phyloP scores from a whole-genome alignment of 768 basidiomycete genomes.

The Naganishia vaughanmartiniae region DNA sequence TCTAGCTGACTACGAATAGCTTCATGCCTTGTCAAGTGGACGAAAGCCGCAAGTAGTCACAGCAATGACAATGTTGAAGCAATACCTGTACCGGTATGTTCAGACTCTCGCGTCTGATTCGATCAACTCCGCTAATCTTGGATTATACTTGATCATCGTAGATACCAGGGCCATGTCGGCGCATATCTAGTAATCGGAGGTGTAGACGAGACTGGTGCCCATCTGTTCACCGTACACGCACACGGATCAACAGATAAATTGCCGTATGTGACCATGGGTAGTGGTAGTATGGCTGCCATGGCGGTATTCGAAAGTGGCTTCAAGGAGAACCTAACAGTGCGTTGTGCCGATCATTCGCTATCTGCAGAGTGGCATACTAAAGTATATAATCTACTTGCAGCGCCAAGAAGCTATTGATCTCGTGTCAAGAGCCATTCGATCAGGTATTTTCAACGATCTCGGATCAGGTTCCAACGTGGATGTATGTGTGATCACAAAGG shows the following conservation, averaged over 20 bases:
- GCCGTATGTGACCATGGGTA: constrained; percentile 98
- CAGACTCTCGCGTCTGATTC: background rate
- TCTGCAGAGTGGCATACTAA: background rate
- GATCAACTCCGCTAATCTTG: background rate
- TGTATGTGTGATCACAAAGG: constrained; percentile 87
- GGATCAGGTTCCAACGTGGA: constrained; percentile 99
- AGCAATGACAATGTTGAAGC: constrained; percentile 98
- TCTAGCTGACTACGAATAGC: constrained; percentile 37
- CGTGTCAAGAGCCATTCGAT: constrained; percentile 80
- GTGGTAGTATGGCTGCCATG: constrained; percentile 94
- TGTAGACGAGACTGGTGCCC: constrained; percentile 88
- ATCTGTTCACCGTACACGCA: constrained; percentile 91
- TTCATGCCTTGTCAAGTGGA: constrained; percentile 85
- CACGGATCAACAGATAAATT: constrained; percentile 98
- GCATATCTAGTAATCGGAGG: constrained; percentile 95
- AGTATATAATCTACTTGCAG: constrained; percentile 52
- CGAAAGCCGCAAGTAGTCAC: constrained; percentile 90
- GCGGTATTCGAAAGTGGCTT: constrained; percentile 89
- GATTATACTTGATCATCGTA: constrained; percentile 49
- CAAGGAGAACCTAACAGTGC: constrained; percentile 75
- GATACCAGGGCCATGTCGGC: constrained; percentile 89
- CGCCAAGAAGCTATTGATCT: constrained; percentile 75
- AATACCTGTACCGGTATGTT: constrained; percentile 73
- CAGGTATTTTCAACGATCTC: constrained; percentile 98
- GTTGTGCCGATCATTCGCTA: constrained; percentile 37